Evolutionary conservation across 495 filamentous ascomycete genomes (phyloP).

Genomic region (Penicillium odoratum): DNA sequence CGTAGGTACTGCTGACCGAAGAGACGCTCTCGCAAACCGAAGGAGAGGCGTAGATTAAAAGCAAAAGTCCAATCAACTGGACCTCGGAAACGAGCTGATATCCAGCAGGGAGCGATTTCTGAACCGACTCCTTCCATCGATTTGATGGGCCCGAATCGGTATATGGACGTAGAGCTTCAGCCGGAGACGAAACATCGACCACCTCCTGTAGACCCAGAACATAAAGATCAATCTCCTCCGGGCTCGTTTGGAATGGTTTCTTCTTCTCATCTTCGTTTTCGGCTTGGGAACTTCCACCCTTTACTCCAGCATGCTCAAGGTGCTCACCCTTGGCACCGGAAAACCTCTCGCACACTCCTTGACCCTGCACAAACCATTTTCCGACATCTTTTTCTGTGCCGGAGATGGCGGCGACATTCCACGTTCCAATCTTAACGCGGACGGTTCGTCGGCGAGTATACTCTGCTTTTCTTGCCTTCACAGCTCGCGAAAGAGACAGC

Average conservation of each 20-base stretch:
- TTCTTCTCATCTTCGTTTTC: slow-evolving; percentile 8
- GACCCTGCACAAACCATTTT: slow-evolving; percentile 79
- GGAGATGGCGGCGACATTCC: slow-evolving; percentile 87
- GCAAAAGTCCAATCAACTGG: slow-evolving; percentile 80
- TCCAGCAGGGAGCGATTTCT: slow-evolving; percentile 69
- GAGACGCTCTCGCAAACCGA: slow-evolving; percentile 67
- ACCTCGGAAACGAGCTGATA: slow-evolving; percentile 76
- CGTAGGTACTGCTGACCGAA: slow-evolving; percentile 71
- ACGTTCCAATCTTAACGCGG: slow-evolving; percentile 83
- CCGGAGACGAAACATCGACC: slow-evolving; percentile 73
- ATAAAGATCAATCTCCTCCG: slow-evolving; percentile 78
- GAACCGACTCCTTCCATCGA: slow-evolving; percentile 76
- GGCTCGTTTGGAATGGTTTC: slow-evolving; percentile 20
- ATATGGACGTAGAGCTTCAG: slow-evolving; percentile 67
- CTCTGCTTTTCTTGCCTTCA: slow-evolving; percentile 72
- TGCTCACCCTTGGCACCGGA: slow-evolving; percentile 49
- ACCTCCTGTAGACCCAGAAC: slow-evolving; percentile 90
- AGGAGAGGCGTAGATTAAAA: slow-evolving; percentile 85
- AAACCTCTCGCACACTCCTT: slow-evolving; percentile 63
- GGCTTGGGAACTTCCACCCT: slow-evolving; percentile 4
- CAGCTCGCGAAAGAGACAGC: slow-evolving; percentile 53
- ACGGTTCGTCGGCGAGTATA: slow-evolving; percentile 70
- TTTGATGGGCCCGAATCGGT: slow-evolving; percentile 66
- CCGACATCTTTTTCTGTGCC: slow-evolving; percentile 84
- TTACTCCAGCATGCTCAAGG: slow-evolving; percentile 20